Evolutionary conservation across 106 monocot genomes (phyloP).

Genomic region (Platanthera zijinensis): DNA sequence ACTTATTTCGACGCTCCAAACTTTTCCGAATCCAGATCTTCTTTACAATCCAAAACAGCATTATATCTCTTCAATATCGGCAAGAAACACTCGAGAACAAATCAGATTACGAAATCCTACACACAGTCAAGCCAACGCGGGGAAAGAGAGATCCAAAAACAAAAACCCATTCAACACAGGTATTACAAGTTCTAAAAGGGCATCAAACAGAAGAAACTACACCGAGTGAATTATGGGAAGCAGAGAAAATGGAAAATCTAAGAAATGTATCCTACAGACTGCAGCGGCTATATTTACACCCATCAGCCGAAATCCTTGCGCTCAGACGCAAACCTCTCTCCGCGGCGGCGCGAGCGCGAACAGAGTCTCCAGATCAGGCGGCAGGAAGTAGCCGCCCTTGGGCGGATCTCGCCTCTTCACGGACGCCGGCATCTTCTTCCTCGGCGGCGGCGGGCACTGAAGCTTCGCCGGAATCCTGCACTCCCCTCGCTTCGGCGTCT

Average conservation of each 20-base stretch:
- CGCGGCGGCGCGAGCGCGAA: slow-evolving; percentile 29
- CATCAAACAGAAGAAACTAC: neutral
- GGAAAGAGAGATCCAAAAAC: neutral
- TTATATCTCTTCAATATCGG: too few species aligned
- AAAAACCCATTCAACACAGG: neutral
- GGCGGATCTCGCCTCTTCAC: slow-evolving; percentile 32
- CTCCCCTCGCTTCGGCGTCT: slow-evolving; percentile 54
- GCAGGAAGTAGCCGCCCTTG: slow-evolving; percentile 51
- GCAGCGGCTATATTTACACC: neutral
- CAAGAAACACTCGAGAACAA: too few species aligned
- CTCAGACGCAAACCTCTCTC: slow-evolving; percentile 46
- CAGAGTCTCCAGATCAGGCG: slow-evolving; percentile 52
- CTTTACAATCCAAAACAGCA: too few species aligned
- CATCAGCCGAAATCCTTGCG: neutral
- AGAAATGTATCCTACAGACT: neutral
- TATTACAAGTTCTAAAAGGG: neutral
- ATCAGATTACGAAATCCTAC: too few species aligned
- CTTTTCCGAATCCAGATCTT: too few species aligned
- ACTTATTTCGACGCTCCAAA: too few species aligned
- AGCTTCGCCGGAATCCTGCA: slow-evolving; percentile 36
- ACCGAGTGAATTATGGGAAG: neutral
- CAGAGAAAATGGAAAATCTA: neutral
- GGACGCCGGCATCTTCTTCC: slow-evolving; percentile 24
- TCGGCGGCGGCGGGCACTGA: slow-evolving; percentile 43
- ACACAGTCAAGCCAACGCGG: too few species aligned